Conservation (phyloP, 495 filamentous ascomycete species). For the Aspergillus sparsus region DNA sequence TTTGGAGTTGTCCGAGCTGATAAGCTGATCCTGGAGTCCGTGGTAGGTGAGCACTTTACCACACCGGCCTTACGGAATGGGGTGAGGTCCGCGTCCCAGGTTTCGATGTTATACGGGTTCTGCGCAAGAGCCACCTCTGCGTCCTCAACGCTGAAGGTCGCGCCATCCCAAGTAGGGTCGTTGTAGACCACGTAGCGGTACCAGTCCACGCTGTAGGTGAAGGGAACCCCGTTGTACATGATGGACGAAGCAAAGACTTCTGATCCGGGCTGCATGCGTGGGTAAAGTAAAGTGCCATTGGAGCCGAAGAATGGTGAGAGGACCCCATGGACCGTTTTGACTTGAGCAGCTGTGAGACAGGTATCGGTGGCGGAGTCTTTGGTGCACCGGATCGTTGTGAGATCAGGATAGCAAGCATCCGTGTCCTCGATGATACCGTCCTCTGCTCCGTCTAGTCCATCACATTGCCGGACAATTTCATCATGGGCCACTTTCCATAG, state of each 20-base stretch:
- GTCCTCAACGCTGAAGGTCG: conserved; percentile 41
- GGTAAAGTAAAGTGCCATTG: conserved; percentile 57
- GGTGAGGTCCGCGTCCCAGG: conserved; percentile 51
- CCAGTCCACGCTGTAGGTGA: conserved; percentile 46
- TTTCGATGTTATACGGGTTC: conserved; percentile 52
- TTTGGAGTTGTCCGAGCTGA: conserved; percentile 46
- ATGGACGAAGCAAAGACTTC: conserved; percentile 34
- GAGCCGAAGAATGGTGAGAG: conserved; percentile 54
- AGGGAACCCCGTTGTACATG: conserved; percentile 44
- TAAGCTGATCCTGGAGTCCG: conserved; percentile 48
- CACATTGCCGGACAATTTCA: conserved; percentile 66
- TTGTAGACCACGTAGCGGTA: conserved; percentile 57
- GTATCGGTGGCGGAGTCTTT: conserved; percentile 28
- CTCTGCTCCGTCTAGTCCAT: conserved; percentile 59
- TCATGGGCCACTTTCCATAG: conserved; percentile 55
- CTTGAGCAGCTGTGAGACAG: conserved; percentile 60
- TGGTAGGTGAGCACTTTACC: conserved; percentile 56
- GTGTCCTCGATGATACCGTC: conserved; percentile 69
- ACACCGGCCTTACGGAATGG: conserved; percentile 42
- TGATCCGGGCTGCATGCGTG: conserved; percentile 51
- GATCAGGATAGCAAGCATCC: conserved; percentile 55
- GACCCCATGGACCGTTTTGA: conserved; percentile 54
- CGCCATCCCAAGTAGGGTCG: conserved; percentile 50
- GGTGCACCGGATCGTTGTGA: conserved; percentile 55
- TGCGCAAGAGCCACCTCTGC: conserved; percentile 37